Base-by-base conservation (phyloP, 2,329 filamentous ascomycete species). In the Diaporthe batatas region DNA sequence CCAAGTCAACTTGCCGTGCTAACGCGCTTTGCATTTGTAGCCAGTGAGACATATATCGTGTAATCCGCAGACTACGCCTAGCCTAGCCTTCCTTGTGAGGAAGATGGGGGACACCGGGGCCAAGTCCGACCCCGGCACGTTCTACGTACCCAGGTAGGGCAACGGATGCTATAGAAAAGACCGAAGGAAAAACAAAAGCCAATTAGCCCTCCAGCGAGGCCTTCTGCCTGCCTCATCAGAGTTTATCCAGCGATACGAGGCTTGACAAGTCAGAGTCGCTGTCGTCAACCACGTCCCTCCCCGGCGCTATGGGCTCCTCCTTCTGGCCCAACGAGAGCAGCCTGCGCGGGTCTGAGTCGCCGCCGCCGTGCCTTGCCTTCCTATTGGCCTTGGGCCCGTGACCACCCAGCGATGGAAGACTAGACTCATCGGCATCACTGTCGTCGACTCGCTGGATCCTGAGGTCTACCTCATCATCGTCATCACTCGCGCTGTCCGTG, bases 401-500 rank as follows among this genome's bases (percentile, higher is more conserved):
- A 39, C n/a, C 69, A 18, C 49, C 14, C 21, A 47, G 23, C 25
- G 65, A 57, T 8, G 55, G 42, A 23, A 72, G 54, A 32, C 65
- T 57, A 25, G 55, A 42, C 42, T 68, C 59, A 23, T 74, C 73
- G 16, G 71, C 71, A 18, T 68, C 73, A 70, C 71, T 74, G 29
- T 73, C 67, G 25, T 44, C 39, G 32, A 54, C 39, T 11, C 54
- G 58, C 16, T 68, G 71, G 12, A 73, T 64, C 39, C 65, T 73
- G 32, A 68, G 59, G n/a, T 49, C 29, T 18, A 57, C 54, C n/a
- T 57, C 29, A 14, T 25, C 67, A 36, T 67, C 72, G 18, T 59
- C 62, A 16, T 49, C 44, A 5, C 36, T 59, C 64, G 51, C 42
- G 6, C 44, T 36, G 77, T 79, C 36, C 78, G 83, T 10, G 72